Evolutionary conservation across 805 yeast species (phyloP).

Genomic region (Pichia paraexigua): DNA sequence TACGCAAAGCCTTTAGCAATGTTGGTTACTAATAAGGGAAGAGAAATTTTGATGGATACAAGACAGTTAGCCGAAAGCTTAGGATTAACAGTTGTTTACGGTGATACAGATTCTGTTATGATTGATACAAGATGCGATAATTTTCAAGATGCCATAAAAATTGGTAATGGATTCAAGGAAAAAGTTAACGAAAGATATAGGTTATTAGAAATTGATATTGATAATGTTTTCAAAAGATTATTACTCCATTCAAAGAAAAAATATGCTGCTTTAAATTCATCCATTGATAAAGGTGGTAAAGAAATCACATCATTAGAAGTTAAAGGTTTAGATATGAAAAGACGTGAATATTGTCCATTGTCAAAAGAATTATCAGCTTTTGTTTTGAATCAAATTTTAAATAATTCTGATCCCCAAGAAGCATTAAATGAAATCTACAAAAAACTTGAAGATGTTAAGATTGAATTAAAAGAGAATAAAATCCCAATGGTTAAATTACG

Average conservation of each 20-base stretch:
- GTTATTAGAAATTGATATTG: constrained; percentile 87
- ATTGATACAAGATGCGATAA: constrained; percentile 76
- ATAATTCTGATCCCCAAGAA: constrained; percentile 68
- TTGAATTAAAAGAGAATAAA: constrained; percentile 50
- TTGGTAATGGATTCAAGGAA: constrained; percentile 79
- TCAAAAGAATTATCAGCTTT: constrained; percentile 81
- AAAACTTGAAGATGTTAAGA: constrained; percentile 55
- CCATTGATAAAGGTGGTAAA: constrained; percentile 40
- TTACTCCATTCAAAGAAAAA: constrained; percentile 92
- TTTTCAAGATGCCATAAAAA: constrained; percentile 64
- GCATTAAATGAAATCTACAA: constrained; percentile 65
- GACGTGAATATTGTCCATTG: constrained; percentile 92
- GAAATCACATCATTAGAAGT: constrained; percentile 66
- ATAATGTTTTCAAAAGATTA: constrained; percentile 80
- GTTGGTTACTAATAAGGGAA: constrained; percentile 90
- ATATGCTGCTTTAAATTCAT: constrained; percentile 80
- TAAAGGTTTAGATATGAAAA: constrained; percentile 92
- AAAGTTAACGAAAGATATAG: constrained; percentile 84
- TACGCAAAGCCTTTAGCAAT: constrained; percentile 94
- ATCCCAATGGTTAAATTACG: constrained; percentile 60
- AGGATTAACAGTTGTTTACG: constrained; percentile 82
- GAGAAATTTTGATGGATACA: constrained; percentile 91
- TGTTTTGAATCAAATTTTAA: constrained; percentile 62
- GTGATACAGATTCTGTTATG: constrained; percentile 99
- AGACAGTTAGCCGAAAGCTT: constrained; percentile 84